Evolutionary conservation across 78 protist genomes (phyloP), one percentile per base, ranked within the genome.

Genomic region (Monosiga brevicollis): DNA sequence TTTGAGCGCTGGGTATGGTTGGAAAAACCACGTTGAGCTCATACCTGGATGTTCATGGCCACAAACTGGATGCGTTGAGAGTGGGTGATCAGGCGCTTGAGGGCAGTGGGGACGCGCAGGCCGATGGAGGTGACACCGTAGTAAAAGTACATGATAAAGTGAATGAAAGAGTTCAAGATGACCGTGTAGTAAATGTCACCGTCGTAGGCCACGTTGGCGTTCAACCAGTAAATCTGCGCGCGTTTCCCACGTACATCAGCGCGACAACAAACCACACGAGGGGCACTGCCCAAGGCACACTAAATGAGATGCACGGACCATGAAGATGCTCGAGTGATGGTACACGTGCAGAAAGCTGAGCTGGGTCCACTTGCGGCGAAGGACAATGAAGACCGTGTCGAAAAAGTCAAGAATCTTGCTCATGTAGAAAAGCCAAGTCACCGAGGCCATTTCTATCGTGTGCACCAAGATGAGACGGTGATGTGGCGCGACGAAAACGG

Each of bases 381-480:
- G 43, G 29, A 87, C 75, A 40, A 87, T 87, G 82, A 87, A 83
- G 76, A 83, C 34, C 32, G 90, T 83, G 76, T 87, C 90, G 71
- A 40, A 1, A 55, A 82, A 76, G 35, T 87, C 90, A 9, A 87
- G 26, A 32, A 73, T 2, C 74, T 87, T 87, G n/a, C 83, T 62
- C 10, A 83, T 2, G 78, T 78, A 87, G 79, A 37, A 77, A 55
- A 43, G n/a, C n/a, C n/a, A n/a, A n/a, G n/a, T n/a, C n/a, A n/a
- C n/a, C n/a, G n/a, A n/a, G n/a, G n/a, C n/a, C n/a, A n/a, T n/a
- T n/a, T n/a, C n/a, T n/a, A n/a, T n/a, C n/a, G n/a, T n/a, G n/a
- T n/a, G n/a, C n/a, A n/a, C n/a, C n/a, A n/a, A n/a, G n/a, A n/a
- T n/a, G n/a, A n/a, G n/a, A n/a, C n/a, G n/a, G n/a, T n/a, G n/a